A percentile compares a stretch with the other conserved stretches of the same genome.
Evolutionary conservation across 805 yeast species (phyloP).

Genomic region (Dipodascus albidus): DNA sequence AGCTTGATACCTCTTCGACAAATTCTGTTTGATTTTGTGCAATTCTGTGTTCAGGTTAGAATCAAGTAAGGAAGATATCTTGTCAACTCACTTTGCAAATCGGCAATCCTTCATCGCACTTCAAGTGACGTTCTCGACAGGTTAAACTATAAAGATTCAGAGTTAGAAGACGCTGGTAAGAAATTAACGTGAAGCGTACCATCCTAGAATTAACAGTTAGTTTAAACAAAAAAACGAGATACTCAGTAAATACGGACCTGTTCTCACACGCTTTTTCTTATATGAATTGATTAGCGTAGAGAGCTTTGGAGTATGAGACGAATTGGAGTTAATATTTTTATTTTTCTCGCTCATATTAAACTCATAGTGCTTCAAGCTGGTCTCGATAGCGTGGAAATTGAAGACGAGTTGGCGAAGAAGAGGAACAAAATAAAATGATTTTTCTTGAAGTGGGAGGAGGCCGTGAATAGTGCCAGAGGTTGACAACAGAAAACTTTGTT

Average conservation of each 20-base stretch:
- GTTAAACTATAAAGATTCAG: conserved; percentile 5
- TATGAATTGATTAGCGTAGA: background rate
- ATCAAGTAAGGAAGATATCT: background rate
- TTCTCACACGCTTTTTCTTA: conserved; percentile 3
- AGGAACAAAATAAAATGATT: background rate
- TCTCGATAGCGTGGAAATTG: background rate
- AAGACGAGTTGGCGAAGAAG: background rate
- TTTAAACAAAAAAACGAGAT: background rate
- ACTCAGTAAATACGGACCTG: background rate
- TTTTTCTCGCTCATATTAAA: background rate
- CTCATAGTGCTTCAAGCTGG: background rate
- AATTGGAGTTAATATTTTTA: background rate
- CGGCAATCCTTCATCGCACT: conserved; percentile 7
- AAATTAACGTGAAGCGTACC: conserved; percentile 2
- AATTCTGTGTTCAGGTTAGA: conserved; percentile 3
- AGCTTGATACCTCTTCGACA: conserved; percentile 10
- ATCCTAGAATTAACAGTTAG: conserved; percentile 1
- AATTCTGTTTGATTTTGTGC: conserved; percentile 7
- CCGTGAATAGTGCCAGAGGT: background rate
- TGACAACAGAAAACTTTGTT: too few relatives aligned
- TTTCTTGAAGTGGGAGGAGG: background rate
- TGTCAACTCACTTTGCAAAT: background rate
- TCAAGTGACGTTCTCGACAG: conserved; percentile 10
- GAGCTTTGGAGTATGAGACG: background rate
- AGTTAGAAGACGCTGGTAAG: background rate